phyloP scores from a whole-genome alignment of 768 basidiomycete genomes.

The Collybia sp. region DNA sequence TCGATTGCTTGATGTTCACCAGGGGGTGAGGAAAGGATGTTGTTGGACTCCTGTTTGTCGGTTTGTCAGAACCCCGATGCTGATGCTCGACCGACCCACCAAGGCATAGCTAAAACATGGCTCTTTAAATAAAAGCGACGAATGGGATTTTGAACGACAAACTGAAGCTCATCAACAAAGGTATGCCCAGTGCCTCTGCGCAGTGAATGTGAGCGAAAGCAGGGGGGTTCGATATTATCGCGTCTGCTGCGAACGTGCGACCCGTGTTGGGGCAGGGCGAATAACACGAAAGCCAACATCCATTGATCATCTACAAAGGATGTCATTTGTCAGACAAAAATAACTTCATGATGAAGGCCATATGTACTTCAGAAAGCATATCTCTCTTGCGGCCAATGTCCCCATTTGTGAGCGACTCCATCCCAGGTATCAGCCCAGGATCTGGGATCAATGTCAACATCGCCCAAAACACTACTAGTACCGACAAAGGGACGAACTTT shows the following conservation, averaged over 20 bases:
- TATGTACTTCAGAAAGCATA: constrained; percentile 51
- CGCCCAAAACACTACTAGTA: not conserved
- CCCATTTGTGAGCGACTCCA: constrained; percentile 53
- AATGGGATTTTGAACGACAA: constrained; percentile 17
- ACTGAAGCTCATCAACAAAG: constrained; percentile 56
- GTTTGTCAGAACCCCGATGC: not conserved
- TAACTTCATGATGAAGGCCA: constrained; percentile 1
- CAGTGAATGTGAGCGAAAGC: constrained; percentile 63
- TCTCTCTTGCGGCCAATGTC: constrained; percentile 54
- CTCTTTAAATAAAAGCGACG: not conserved
- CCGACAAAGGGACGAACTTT: constrained; percentile 36
- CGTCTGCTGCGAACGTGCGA: constrained; percentile 50
- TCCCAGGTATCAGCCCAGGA: constrained; percentile 59
- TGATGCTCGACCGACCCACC: constrained; percentile 24
- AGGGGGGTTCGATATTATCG: constrained; percentile 66
- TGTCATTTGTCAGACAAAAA: not conserved
- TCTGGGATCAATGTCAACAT: constrained; percentile 20
- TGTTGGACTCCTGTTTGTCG: constrained; percentile 38
- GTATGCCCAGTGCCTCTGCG: constrained; percentile 59
- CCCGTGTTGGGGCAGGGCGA: constrained; percentile 40
- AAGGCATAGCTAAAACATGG: constrained; percentile 55
- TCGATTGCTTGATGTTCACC: constrained; percentile 47
- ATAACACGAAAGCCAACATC: constrained; percentile 52
- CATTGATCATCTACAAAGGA: constrained; percentile 46
- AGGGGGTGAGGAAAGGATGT: constrained; percentile 57